These are phyloP conservation scores for Lodderomyces metapsilosis DNA, from an alignment of 1,139 yeast genomes.

Conservation along the genomic window DNA sequence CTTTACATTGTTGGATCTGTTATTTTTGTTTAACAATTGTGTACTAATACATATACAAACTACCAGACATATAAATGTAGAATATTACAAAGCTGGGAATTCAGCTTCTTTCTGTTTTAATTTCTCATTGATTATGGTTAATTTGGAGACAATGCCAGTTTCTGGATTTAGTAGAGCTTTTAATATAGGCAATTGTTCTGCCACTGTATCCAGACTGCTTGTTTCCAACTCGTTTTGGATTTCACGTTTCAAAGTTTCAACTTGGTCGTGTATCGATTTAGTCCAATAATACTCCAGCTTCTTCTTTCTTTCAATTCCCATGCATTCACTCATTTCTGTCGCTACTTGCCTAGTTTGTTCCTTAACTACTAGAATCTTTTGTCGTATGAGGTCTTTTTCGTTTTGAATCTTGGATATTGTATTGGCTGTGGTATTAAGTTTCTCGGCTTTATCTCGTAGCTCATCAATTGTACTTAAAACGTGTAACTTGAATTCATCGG, in stretches of 20 bases:
- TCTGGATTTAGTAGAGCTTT: constrained; percentile 36
- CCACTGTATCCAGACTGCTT: constrained; percentile 9
- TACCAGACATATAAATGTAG: background rate
- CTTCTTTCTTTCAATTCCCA: constrained; percentile 17
- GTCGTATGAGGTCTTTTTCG: constrained; percentile 40
- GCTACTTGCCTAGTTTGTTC: constrained; percentile 39
- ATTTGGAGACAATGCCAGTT: constrained; percentile 36
- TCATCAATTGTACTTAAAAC: constrained; percentile 29
- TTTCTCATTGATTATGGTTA: constrained; percentile 32
- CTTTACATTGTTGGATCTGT: too few species aligned
- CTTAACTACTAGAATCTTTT: constrained; percentile 37
- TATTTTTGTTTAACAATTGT: background rate
- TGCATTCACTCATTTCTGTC: constrained; percentile 35
- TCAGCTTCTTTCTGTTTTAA: constrained; percentile 18
- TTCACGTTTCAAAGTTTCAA: background rate
- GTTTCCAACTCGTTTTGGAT: background rate
- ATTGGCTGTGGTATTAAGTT: constrained; percentile 39
- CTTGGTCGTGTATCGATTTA: constrained; percentile 16
- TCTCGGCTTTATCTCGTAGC: constrained; percentile 37
- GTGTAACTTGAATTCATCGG: constrained; percentile 26
- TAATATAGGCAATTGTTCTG: constrained; percentile 16
- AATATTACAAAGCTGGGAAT: constrained; percentile 16
- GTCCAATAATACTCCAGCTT: constrained; percentile 25
- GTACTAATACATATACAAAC: constrained; percentile 2
- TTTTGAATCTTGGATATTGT: constrained; percentile 37